Percentiles rank a stretch among this genome's conserved stretches.
phyloP scores from a whole-genome alignment of 2,329 filamentous ascomycete species.

The Fusarium keratoplasticum region DNA sequence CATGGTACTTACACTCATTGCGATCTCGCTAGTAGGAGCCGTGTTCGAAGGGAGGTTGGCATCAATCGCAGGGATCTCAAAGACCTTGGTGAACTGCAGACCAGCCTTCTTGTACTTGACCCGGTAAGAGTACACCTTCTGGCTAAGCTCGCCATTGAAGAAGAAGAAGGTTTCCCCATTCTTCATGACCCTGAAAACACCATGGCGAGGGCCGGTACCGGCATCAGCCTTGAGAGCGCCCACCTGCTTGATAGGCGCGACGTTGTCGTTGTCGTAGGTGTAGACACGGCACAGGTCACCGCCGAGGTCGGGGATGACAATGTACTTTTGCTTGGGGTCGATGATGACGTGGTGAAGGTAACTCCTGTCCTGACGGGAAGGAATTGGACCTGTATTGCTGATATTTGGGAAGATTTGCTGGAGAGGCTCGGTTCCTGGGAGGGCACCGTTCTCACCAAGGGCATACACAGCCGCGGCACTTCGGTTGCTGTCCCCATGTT shows the following conservation, averaged over 20 bases:
- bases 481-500: constrained; percentile 13
- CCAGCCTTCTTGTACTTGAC: constrained; percentile 30
- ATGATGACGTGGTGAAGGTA: constrained; percentile 40
- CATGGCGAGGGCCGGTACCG: constrained; percentile 37
- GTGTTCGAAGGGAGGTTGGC: constrained; percentile 26
- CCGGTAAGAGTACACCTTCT: constrained; percentile 41
- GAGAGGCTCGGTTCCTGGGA: constrained; percentile 28
- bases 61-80: constrained; percentile 36
- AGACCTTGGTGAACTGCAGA: constrained; percentile 35
- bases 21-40: constrained; percentile 40
- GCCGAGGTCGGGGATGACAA: constrained; percentile 38
- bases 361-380: constrained; percentile 37
- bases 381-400: constrained; percentile 30
- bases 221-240: constrained; percentile 19
- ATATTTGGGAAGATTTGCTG: constrained; percentile 35
- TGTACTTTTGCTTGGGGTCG: constrained; percentile 37
- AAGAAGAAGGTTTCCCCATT: constrained; percentile 41
- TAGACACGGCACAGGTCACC: constrained; percentile 36
- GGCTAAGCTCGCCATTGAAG: constrained; percentile 39
- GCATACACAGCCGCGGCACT: constrained; percentile 25
- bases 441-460: constrained; percentile 26
- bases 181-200: constrained; percentile 35
- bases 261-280: constrained; percentile 34
- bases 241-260: constrained; percentile 35
- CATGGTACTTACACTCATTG: constrained; percentile 34